These are phyloP conservation scores for Rubia balearica DNA, from an alignment of 305 asterid species.

Conservation along the genomic window DNA sequence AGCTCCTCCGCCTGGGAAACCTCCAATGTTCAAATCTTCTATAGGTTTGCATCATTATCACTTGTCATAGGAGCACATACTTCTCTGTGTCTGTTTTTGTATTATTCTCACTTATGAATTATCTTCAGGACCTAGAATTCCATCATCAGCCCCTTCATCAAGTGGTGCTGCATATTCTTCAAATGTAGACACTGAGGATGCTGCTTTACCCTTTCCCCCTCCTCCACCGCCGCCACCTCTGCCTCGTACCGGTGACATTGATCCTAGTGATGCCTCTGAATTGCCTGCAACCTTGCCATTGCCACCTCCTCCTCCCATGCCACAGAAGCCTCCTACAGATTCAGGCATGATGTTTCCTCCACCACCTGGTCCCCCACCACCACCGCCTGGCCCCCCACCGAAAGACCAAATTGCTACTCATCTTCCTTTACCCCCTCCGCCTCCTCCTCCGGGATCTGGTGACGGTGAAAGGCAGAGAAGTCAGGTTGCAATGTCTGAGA, in stretches of 20 bases:
- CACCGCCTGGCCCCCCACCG: constrained; percentile 91
- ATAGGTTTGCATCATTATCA: constrained; percentile 41
- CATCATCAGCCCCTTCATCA: constrained; percentile 61
- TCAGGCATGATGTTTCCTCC: constrained; percentile 40
- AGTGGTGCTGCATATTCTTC: constrained; percentile 73
- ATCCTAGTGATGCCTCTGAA: constrained; percentile 46
- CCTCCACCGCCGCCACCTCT: constrained; percentile 59
- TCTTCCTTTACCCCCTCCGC: constrained; percentile 50
- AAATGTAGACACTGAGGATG: constrained; percentile 51
- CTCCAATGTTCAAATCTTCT: constrained; percentile 95
- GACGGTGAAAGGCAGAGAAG: constrained; percentile 40
- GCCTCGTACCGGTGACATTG: constrained; percentile 44
- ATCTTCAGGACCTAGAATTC: constrained; percentile 78
- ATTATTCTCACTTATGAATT: constrained; percentile 6
- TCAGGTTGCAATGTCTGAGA: constrained; percentile 41
- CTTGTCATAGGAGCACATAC: constrained; percentile 6
- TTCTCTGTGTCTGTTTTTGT: constrained; percentile 9
- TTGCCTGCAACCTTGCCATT: constrained; percentile 60
- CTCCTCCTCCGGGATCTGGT: constrained; percentile 48
- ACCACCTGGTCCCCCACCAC: constrained; percentile 64
- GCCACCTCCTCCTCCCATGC: constrained; percentile 95
- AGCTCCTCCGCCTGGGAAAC: constrained; percentile 99
- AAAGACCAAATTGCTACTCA: constrained; percentile 52
- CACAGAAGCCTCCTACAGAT: constrained; percentile 57
- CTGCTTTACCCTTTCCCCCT: constrained; percentile 38